These are phyloP conservation scores for Candida qinlingensis DNA, from an alignment of 805 yeast genomes.

Conservation along the genomic window DNA sequence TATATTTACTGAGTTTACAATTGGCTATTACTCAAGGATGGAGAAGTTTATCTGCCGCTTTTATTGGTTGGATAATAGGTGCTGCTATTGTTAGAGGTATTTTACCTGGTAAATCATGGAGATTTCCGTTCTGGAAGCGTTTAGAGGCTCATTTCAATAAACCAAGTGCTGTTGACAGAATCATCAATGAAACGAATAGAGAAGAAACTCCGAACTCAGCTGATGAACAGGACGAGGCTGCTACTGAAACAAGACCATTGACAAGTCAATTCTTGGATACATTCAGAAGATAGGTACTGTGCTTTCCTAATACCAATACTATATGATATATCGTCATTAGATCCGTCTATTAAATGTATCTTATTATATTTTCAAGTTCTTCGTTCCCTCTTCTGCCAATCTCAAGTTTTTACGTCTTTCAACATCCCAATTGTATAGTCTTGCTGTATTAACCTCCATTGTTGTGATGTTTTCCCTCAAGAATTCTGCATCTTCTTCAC, in stretches of 20 bases:
- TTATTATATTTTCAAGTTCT: constrained; percentile 24
- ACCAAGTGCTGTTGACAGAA: constrained; percentile 3
- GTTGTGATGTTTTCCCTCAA: constrained; percentile 88
- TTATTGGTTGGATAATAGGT: constrained; percentile 34
- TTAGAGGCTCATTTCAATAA: constrained; percentile 1
- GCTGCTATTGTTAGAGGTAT: constrained; percentile 29
- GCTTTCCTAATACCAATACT: too few species aligned
- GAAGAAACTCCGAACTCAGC: constrained; percentile 4
- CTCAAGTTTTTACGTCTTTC: constrained; percentile 54
- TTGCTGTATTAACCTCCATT: constrained; percentile 95
- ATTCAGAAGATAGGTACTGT: constrained; percentile 29
- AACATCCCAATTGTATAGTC: constrained; percentile 86
- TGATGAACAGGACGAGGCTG: constrained; percentile 21
- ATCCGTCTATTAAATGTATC: neutral
- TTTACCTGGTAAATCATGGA: constrained; percentile 35
- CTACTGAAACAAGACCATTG: constrained; percentile 35
- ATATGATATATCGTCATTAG: neutral
- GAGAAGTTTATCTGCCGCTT: constrained; percentile 23
- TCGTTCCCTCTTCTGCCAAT: constrained; percentile 37
- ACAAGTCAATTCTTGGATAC: constrained; percentile 44
- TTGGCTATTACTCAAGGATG: constrained; percentile 28
- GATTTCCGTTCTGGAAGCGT: constrained; percentile 28
- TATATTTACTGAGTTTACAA: constrained; percentile 30
- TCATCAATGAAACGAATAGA: constrained; percentile 8
- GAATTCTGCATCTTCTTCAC: constrained; percentile 82